Evolutionary conservation across 2,329 filamentous ascomycete genomes (phyloP), one percentile per base, ranked within the genome.

Genomic region (Venturia nashicola): DNA sequence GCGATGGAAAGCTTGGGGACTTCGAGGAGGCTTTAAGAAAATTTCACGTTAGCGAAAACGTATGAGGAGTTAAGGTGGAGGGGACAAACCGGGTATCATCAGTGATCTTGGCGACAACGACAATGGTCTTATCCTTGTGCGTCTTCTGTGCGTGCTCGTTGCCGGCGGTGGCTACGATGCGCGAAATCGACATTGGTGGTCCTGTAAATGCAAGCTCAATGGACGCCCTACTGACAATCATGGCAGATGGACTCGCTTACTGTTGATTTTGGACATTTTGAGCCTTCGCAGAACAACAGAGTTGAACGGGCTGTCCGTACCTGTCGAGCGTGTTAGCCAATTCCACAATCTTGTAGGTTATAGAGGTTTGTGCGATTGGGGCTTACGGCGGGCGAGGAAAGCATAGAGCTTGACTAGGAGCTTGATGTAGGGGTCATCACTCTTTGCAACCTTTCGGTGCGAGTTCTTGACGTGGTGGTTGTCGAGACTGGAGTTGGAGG

Each of bases 251-350:
- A 73, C 63, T 65, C 63, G 63, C 63, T 65, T 60, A 65, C 92
- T 89, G 89, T 97, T 97, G 82, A 95, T 96, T 81, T 92, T 91
- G 79, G 91, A 96, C 90, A 94, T 96, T 78, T 96, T 96, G 68
- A 99, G 89, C 76, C 94, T 90, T 79, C 93, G 91, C 75, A 99
- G 90, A 76, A 99, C 86, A 75, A 94, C 90, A 85, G 96, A 95
- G 89, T 99, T 99, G 90, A 99, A 99, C 82, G 85, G 86, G 70
- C 91, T 86, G 79, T 97, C 94, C 77, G 94, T 99, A 77, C 94
- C 92, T 91, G 90, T 95, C 61, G 65, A 39, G 51, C 32, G 57
- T 63, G 63, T 65, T 61, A 57, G 59, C 59, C 20, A 59, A n/a
- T 39, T 32, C 12, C 36, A 40, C 12, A 40, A 40, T 39, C n/a